Percentiles rank a stretch among this genome's conserved stretches.
Evolutionary conservation across 2,329 filamentous ascomycete species (phyloP).

Genomic region (Clarireedia monteithiana): DNA sequence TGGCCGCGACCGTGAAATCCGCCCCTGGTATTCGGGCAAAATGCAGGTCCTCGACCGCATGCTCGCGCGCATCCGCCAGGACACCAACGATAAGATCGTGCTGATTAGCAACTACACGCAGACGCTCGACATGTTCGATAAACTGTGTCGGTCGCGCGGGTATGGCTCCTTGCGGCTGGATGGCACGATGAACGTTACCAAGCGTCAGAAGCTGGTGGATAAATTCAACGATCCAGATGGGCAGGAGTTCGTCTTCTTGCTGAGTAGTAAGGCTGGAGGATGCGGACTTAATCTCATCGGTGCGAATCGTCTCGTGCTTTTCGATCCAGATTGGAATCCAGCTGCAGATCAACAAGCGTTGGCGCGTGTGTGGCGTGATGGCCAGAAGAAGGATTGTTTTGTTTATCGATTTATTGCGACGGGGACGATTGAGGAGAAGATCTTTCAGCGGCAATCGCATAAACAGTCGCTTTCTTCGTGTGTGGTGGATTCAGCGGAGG

Average conservation of each 20-base stretch:
- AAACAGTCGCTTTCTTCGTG: slow-evolving; percentile 95
- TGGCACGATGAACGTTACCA: slow-evolving; percentile 96
- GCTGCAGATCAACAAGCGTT: slow-evolving; percentile 95
- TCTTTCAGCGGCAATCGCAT: slow-evolving; percentile 96
- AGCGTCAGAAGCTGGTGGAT: slow-evolving; percentile 94
- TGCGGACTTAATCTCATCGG: slow-evolving; percentile 95
- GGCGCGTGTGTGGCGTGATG: slow-evolving; percentile 96
- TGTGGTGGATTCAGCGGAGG: slow-evolving; percentile 92
- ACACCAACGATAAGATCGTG: slow-evolving; percentile 98
- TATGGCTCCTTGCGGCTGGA: slow-evolving; percentile 89
- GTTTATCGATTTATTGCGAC: slow-evolving; percentile 99
- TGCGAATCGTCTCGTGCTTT: slow-evolving; percentile 87
- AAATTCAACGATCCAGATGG: slow-evolving; percentile 94
- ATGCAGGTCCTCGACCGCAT: slow-evolving; percentile 98
- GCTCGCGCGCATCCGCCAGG: slow-evolving; percentile 88
- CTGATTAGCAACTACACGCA: slow-evolving; percentile 98
- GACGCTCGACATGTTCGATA: slow-evolving; percentile 90
- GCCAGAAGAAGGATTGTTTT: slow-evolving; percentile 98
- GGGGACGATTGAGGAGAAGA: slow-evolving; percentile 97
- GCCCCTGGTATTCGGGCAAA: slow-evolving; percentile 94
- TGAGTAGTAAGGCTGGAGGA: slow-evolving; percentile 93
- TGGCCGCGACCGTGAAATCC: slow-evolving; percentile 85
- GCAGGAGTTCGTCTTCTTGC: slow-evolving; percentile 86
- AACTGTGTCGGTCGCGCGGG: slow-evolving; percentile 72
- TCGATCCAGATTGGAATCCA: slow-evolving; percentile 97